Conservation (phyloP, 2,329 filamentous ascomycete genomes). For the Colletotrichum echinochloae region DNA sequence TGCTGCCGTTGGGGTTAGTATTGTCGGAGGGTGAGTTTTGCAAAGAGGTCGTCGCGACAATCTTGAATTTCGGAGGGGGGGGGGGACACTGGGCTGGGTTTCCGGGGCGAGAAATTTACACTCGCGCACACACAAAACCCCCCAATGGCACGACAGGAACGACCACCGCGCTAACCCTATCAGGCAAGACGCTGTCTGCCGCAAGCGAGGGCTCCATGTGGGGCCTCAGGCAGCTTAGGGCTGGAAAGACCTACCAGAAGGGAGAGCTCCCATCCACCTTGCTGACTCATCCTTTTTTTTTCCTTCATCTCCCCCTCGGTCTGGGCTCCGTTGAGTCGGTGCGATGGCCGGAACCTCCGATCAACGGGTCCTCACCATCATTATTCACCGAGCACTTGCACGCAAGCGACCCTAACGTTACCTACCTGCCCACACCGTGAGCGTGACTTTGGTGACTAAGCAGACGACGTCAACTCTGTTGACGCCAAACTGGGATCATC, state of each 20-base stretch:
- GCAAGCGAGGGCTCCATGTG: conserved; percentile 52
- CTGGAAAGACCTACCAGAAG: conserved; percentile 53
- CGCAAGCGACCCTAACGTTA: not conserved
- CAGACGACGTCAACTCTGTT: conserved; percentile 13
- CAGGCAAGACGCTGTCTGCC: conserved; percentile 46
- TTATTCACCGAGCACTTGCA: not conserved
- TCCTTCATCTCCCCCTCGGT: too few species aligned
- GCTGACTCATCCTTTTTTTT: conserved; percentile 9
- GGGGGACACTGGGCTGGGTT: conserved; percentile 11
- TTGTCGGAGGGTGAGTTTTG: conserved; percentile 40
- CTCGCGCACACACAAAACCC: conserved; percentile 44
- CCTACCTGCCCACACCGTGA: too few species aligned
- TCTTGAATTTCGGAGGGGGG: conserved; percentile 35
- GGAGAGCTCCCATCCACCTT: not conserved
- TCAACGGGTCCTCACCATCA: not conserved
- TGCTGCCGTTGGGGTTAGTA: conserved; percentile 44
- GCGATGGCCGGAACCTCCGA: not conserved
- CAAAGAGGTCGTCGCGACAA: conserved; percentile 42
- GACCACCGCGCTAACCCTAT: conserved; percentile 48
- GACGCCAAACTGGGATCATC: conserved; percentile 14
- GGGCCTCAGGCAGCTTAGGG: conserved; percentile 52
- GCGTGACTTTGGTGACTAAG: conserved; percentile 29
- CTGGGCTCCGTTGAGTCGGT: conserved; percentile 6
- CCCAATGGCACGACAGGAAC: conserved; percentile 19
- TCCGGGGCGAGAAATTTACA: conserved; percentile 42